These are phyloP conservation scores for Lactifluus pinguis DNA, from an alignment of 768 basidiomycete genomes.

Conservation along the genomic window DNA sequence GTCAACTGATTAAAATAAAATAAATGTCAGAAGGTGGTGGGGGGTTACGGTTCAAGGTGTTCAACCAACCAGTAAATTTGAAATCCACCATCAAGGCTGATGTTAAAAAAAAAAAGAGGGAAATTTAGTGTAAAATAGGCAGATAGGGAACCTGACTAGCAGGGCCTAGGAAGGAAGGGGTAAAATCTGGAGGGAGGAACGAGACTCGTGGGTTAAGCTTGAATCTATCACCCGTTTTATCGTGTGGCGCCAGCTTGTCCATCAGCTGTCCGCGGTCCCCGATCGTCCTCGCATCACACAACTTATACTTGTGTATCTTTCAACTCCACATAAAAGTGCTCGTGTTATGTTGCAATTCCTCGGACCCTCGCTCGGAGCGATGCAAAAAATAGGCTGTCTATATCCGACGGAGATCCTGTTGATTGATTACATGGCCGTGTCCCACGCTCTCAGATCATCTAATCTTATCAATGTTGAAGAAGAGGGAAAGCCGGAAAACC, in stretches of 20 bases:
- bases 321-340: too few relatives aligned
- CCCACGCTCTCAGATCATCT: background rate
- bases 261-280: background rate
- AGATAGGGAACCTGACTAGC: constrained; percentile 6
- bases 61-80: constrained; percentile 33
- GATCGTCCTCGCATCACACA: too few relatives aligned
- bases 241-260: background rate
- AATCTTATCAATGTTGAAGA: background rate
- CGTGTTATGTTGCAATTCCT: too few relatives aligned
- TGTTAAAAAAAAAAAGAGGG: constrained; percentile 6
- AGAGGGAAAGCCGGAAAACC: background rate
- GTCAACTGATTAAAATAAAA: constrained; percentile 34
- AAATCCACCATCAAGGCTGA: constrained; percentile 41
- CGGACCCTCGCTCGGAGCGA: too few relatives aligned
- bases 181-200: background rate
- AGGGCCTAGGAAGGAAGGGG: background rate
- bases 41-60: background rate
- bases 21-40: background rate
- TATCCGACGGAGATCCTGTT: too few relatives aligned
- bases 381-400: too few relatives aligned
- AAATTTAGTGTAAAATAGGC: background rate
- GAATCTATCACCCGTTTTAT: background rate
- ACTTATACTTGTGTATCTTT: too few relatives aligned
- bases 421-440: too few relatives aligned
- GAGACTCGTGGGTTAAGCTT: background rate